phyloP scores from a whole-genome alignment of 139 green algal species.

The Chlorella sorokiniana region DNA sequence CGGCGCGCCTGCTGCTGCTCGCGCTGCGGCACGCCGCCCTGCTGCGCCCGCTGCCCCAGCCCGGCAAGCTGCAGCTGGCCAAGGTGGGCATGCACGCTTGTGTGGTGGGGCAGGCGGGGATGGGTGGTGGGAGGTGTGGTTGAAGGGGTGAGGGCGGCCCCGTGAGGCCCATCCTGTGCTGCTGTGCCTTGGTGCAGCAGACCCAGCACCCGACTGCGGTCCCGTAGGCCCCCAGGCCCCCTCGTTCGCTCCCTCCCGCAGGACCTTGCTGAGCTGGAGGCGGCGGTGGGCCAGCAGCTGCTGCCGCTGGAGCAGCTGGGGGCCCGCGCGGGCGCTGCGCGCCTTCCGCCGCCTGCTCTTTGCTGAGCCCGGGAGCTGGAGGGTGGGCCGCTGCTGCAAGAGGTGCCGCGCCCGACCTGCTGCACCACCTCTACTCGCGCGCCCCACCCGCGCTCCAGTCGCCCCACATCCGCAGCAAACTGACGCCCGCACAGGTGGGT shows the following conservation, averaged over 20 bases:
- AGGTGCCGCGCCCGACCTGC: constrained; percentile 75
- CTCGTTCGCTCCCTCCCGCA: constrained; percentile 19
- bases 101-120: too few species aligned
- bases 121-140: too few species aligned
- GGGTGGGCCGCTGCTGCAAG: constrained; percentile 54
- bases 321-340: constrained; percentile 63
- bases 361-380: constrained; percentile 23
- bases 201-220: too few species aligned
- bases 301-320: constrained; percentile 77
- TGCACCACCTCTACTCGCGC: constrained; percentile 89
- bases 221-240: too few species aligned
- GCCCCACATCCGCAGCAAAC: constrained; percentile 71
- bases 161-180: too few species aligned
- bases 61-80: constrained; percentile 72
- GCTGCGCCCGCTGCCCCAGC: constrained; percentile 71
- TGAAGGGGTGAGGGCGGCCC: too few species aligned
- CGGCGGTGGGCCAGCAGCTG: constrained; percentile 71
- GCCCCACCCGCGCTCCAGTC: constrained; percentile 68
- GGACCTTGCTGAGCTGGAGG: constrained; percentile 91
- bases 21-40: constrained; percentile 90
- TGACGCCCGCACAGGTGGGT: constrained; percentile 60
- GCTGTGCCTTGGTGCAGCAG: too few species aligned
- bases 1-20: constrained; percentile 80
- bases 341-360: constrained; percentile 79
- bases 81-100: constrained; percentile 42